Evolutionary conservation across 768 basidiomycete genomes (phyloP), one percentile per base, ranked within the genome.

Genomic region (Mycena rosella): DNA sequence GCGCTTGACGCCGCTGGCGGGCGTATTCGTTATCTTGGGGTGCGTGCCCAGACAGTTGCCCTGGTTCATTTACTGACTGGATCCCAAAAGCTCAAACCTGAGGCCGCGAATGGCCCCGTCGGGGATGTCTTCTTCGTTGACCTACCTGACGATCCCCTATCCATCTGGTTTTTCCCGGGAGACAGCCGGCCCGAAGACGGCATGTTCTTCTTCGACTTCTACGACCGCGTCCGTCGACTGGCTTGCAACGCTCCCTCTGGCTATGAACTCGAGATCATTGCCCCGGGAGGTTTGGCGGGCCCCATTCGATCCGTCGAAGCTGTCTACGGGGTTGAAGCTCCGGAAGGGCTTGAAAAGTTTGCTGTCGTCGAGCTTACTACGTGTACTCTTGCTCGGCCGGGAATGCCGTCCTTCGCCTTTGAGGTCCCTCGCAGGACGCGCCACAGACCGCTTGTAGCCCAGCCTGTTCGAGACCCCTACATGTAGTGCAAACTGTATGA

Each of bases 131-230:
- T 54, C 52, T 36, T 32, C 30, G 52, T 54, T 15, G 52, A 54
- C 32, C 34, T 54, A 34, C 52, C 32, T 54, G 52, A n/a, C 52
- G 52, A 54, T 54, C 34, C 2, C 32, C 52, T 54, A 54, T 54
- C 52, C 26, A 54, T 54, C 32, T 32, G 52, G 18, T 54, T 54
- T 32, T 54, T 54, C 20, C 52, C 52, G 36, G 52, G 52, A 36
- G 52, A 54, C 17, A 36, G 20, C 32, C 32, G 32, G 17, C 38
- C 38, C 38, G 38, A 40, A 40, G 38, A 40, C 13, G 38, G 38
- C 38, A 40, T 56, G 54, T 56, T 56, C n/a, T 56, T 40, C 54
- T 56, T 56, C 26, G 54, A 56, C 54, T 56, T 56, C 36, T 56
- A 56, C 54, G 54, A 56, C 54, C 54, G 54, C 38, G 36, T 8